These are phyloP conservation scores for Glycine latifolia DNA, from an alignment of 306 rosid species.

Conservation along the genomic window DNA sequence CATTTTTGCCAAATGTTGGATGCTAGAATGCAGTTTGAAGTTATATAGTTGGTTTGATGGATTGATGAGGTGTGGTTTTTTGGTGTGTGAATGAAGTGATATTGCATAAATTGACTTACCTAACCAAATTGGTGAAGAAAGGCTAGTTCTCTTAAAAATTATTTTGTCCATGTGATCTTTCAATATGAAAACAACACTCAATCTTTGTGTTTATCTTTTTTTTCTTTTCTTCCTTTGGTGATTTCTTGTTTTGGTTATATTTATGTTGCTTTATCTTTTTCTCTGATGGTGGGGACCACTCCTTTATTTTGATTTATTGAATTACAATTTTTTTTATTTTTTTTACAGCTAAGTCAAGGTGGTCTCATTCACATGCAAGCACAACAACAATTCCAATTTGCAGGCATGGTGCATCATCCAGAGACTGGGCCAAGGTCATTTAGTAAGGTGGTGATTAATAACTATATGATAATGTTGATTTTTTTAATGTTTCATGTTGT, in stretches of 20 bases:
- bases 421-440: too few species aligned
- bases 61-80: slow-evolving; percentile 23
- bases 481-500: too few species aligned
- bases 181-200: too few species aligned
- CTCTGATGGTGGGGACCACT: neutral
- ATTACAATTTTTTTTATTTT: neutral
- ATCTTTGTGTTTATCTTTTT: neutral
- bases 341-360: slow-evolving; percentile 49
- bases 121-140: too few species aligned
- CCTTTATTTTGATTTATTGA: neutral
- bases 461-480: too few species aligned
- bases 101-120: too few species aligned
- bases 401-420: neutral
- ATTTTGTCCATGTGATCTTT: too few species aligned
- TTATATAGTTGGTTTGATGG: neutral
- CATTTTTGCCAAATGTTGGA: neutral
- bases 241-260: slow-evolving; percentile 3
- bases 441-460: too few species aligned
- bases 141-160: too few species aligned
- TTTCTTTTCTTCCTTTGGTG: neutral
- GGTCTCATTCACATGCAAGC: neutral
- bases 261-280: slow-evolving; percentile 22
- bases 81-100: slow-evolving; percentile 25
- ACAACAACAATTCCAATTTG: neutral
- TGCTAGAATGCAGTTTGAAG: neutral